A percentile compares a stretch with the other conserved stretches of the same genome.
Conservation (phyloP, 1,139 yeast species). For the Lodderomyces jiufengensis region DNA sequence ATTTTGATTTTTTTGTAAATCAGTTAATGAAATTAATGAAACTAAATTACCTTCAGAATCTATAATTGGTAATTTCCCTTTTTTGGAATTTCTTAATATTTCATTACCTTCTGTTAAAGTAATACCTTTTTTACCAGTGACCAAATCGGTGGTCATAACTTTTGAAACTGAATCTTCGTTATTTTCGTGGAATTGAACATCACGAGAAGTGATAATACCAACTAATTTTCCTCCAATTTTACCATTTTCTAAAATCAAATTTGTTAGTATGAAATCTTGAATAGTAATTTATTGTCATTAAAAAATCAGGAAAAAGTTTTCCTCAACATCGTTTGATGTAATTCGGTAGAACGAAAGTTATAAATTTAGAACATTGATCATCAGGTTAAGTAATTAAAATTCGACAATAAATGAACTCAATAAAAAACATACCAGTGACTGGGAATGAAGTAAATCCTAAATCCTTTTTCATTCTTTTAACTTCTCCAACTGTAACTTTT, state of each 20-base stretch:
- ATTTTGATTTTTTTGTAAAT: slow-evolving; percentile 90
- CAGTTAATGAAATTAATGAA: slow-evolving; percentile 90
- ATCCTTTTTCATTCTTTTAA: slow-evolving; percentile 62
- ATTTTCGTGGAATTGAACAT: slow-evolving; percentile 89
- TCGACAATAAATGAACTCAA: slow-evolving; percentile 12
- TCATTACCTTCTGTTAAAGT: slow-evolving; percentile 84
- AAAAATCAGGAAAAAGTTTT: slow-evolving; percentile 32
- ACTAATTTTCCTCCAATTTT: slow-evolving; percentile 82
- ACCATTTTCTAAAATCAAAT: slow-evolving; percentile 64
- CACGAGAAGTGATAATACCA: slow-evolving; percentile 97
- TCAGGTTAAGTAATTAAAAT: slow-evolving; percentile 35
- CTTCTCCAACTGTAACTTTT: slow-evolving; percentile 72
- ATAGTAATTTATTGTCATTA: slow-evolving; percentile 1
- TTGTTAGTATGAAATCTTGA: slow-evolving; percentile 24
- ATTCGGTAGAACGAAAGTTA: slow-evolving; percentile 99
- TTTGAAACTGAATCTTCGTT: slow-evolving; percentile 58
- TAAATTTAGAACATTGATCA: slow-evolving; percentile 51
- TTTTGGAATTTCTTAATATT: slow-evolving; percentile 85
- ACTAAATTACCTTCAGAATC: slow-evolving; percentile 74
- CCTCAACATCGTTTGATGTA: slow-evolving; percentile 98
- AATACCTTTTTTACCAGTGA: slow-evolving; percentile 81
- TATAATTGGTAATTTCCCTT: slow-evolving; percentile 95
- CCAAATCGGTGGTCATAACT: slow-evolving; percentile 86
- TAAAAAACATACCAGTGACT: slow-evolving; percentile 86
- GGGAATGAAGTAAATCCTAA: slow-evolving; percentile 98